These are phyloP conservation scores for Cudoniella acicularis DNA, from an alignment of 495 filamentous ascomycete species.

Conservation along the genomic window DNA sequence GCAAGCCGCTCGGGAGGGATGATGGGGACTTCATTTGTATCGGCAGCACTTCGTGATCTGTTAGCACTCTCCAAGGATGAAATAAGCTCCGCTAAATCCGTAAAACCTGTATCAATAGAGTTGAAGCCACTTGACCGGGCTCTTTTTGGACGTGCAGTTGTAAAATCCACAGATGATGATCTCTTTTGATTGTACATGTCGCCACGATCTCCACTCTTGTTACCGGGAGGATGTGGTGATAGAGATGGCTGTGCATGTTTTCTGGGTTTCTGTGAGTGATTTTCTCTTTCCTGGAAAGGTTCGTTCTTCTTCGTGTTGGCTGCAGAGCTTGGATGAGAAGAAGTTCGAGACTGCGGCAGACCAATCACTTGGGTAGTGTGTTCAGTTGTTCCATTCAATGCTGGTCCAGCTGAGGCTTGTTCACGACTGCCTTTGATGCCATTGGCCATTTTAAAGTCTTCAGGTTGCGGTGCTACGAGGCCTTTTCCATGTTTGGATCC, in stretches of 20 bases:
- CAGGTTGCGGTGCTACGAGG: background rate
- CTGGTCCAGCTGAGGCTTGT: background rate
- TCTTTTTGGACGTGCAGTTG: background rate
- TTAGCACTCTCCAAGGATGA: slow-evolving; percentile 14
- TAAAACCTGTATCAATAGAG: slow-evolving; percentile 26
- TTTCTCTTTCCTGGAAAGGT: background rate
- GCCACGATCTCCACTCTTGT: background rate
- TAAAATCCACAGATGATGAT: background rate
- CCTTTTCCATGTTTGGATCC: background rate
- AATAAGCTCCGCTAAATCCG: slow-evolving; percentile 23
- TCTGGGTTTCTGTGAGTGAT: background rate
- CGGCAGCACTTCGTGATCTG: background rate
- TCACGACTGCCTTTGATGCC: background rate
- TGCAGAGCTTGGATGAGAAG: background rate
- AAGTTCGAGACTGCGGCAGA: background rate
- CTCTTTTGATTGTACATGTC: background rate
- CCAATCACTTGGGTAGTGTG: background rate
- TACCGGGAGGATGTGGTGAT: background rate
- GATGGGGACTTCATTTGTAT: background rate
- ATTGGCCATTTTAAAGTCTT: background rate
- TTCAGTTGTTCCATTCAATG: background rate
- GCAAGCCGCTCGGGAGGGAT: background rate
- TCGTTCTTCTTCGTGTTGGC: background rate
- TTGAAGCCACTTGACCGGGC: slow-evolving; percentile 3
- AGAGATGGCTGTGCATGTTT: background rate